Base-by-base conservation (phyloP, 2,329 filamentous ascomycete species). In the Ascochyta koolunga region DNA sequence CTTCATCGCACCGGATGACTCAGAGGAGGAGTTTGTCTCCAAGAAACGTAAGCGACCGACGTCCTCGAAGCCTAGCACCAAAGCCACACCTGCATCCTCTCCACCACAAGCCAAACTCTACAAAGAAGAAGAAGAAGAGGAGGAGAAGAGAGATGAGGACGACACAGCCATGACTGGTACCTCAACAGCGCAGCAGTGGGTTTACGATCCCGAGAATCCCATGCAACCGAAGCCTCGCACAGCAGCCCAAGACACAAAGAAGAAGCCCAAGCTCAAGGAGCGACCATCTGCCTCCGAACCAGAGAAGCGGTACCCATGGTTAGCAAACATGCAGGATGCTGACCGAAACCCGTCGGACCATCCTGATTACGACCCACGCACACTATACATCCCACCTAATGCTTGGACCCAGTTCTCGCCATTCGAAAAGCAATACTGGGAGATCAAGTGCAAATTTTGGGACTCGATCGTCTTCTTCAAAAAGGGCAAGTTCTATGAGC, bases 401-500 rank as follows among this genome's bases (percentile, higher is more conserved):
- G 91, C 91, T 0, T 96, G 88, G 87, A 78, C 78, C 25, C 88
- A 89, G 22, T 97, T 99, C 71, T 96, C 93, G 0, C 85, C 93
- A 0, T 99, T 99, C 61, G 95, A 99, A 76, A 96, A 92, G 74
- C 95, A 99, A 72, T 99, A 99, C 74, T 99, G 95, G 95, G 91
- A 96, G 68, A 98, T 99, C 75, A 99, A 99, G 78, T 90, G 93
- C 74, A 97, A 97, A 66, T 90, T 96, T 62, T 98, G 91, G 90
- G 92, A 97, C 62, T 97, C 93, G 0, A 89, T 99, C 39, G 93
- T 99, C 15, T 99, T 99, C 77, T 99, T 99, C 86, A 99, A 98
- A 77, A 99, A 99, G 80, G 95, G 95, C 68, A 99, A 99, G 68
- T 99, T 99, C 76, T 99, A 97, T 71, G 95, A 99, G 73, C 82